Percentiles rank a stretch among this genome's conserved stretches.
phyloP scores from a whole-genome alignment of 2,329 filamentous ascomycete genomes.

The Phialocephala subalpina region DNA sequence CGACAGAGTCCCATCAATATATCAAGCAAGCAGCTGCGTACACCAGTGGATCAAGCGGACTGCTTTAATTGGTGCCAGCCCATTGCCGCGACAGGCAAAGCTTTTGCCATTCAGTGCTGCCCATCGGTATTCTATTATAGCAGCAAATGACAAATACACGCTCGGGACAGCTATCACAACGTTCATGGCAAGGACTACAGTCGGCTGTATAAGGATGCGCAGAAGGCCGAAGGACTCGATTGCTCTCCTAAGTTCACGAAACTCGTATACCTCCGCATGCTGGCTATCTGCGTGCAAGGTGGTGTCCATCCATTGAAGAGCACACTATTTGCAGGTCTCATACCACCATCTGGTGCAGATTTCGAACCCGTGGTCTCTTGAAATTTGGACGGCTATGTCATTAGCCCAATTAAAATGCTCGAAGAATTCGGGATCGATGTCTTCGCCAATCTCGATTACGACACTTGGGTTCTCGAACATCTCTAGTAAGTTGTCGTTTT shows the following conservation, averaged over 20 bases:
- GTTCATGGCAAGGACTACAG: not conserved
- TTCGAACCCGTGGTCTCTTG: not conserved
- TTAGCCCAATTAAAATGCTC: not conserved
- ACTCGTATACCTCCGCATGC: not conserved
- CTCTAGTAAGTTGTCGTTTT: not conserved
- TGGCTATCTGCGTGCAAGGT: not conserved
- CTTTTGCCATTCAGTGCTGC: no score
- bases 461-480: not conserved
- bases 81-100: no score
- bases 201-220: not conserved
- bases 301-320: not conserved
- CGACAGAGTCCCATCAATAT: no score
- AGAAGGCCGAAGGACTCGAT: not conserved
- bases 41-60: no score
- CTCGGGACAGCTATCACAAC: not conserved
- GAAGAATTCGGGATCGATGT: not conserved
- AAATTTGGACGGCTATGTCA: not conserved
- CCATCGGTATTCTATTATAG: no score
- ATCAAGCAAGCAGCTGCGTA: no score
- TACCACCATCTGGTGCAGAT: not conserved
- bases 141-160: no score
- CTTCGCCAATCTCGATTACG: not conserved
- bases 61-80: no score
- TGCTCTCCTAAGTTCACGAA: not conserved
- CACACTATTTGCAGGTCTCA: not conserved